Percentiles rank a stretch among this genome's conserved stretches.
These are phyloP conservation scores for Fusarium sp. DNA, from an alignment of 2,329 filamentous ascomycete species.

Conservation along the genomic window DNA sequence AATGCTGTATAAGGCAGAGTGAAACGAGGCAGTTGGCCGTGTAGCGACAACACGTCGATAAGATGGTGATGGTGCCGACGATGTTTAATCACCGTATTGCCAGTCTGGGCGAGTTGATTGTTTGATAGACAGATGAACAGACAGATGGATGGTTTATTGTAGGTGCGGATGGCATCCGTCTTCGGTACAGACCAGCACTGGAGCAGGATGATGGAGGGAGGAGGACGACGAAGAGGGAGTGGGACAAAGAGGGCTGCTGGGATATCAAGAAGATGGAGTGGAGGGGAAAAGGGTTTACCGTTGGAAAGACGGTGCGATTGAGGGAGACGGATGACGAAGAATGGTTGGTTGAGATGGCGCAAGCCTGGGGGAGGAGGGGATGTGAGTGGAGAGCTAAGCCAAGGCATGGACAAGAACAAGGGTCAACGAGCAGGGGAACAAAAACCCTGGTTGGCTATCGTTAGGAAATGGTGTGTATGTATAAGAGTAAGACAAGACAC, in stretches of 20 bases:
- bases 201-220: conserved; percentile 7
- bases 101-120: conserved; percentile 20
- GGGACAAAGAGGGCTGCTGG: conserved; percentile 38
- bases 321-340: conserved; percentile 47
- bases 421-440: conserved; percentile 28
- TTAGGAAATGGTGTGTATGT: conserved; percentile 16
- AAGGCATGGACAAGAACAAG: conserved; percentile 36
- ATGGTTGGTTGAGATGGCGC: conserved; percentile 49
- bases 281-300: conserved; percentile 37
- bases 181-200: conserved; percentile 7
- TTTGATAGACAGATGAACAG: conserved; percentile 27
- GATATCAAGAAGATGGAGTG: conserved; percentile 37
- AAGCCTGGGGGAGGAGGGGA: conserved; percentile 32
- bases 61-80: conserved; percentile 20
- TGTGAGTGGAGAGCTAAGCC: conserved; percentile 27
- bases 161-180: conserved; percentile 30
- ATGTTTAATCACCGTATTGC: conserved; percentile 22
- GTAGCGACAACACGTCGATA: conserved; percentile 5
- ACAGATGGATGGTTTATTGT: conserved; percentile 30
- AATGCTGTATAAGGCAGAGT: conserved; percentile 4
- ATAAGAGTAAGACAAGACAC: conserved; percentile 33
- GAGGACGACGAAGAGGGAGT: conserved; percentile 38
- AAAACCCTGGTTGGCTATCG: conserved; percentile 24
- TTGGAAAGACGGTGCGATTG: conserved; percentile 44
- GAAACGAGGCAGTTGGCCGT: conserved; percentile 8